These are phyloP conservation scores for Ammopiptanthus mongolicus DNA, from an alignment of 306 rosid species.

Conservation along the genomic window DNA sequence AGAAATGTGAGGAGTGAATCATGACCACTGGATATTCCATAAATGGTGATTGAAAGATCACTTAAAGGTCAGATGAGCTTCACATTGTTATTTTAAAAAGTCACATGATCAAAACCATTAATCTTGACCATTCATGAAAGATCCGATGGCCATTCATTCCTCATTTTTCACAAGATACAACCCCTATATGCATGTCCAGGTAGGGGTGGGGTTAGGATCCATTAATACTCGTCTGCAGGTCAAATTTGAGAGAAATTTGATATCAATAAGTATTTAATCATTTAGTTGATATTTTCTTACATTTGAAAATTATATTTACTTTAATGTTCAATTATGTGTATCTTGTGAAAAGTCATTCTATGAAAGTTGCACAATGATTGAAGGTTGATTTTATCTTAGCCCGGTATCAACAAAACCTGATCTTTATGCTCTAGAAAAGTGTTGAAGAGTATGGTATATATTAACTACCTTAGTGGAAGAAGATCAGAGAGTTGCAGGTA, in stretches of 20 bases:
- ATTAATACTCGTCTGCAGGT: neutral
- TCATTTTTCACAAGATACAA: neutral
- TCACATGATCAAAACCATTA: neutral
- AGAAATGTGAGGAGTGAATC: neutral
- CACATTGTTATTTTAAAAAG: neutral
- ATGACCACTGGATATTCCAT: neutral
- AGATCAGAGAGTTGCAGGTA: neutral
- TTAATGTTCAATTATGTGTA: neutral
- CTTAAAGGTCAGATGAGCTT: neutral
- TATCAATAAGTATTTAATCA: neutral
- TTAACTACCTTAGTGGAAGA: neutral
- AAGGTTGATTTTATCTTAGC: neutral
- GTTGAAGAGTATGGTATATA: neutral
- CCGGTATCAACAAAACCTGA: neutral
- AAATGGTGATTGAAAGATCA: neutral
- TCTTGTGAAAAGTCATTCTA: neutral
- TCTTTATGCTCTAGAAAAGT: neutral
- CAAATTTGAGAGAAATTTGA: slow-evolving; percentile 6
- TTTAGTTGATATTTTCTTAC: neutral
- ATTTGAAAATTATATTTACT: neutral
- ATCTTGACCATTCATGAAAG: neutral
- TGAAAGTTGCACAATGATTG: neutral
- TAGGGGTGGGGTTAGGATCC: neutral
- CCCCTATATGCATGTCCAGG: neutral
- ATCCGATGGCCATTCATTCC: neutral